phyloP scores from a whole-genome alignment of 257 asterid genomes.

The Thymus quinquecostatus region DNA sequence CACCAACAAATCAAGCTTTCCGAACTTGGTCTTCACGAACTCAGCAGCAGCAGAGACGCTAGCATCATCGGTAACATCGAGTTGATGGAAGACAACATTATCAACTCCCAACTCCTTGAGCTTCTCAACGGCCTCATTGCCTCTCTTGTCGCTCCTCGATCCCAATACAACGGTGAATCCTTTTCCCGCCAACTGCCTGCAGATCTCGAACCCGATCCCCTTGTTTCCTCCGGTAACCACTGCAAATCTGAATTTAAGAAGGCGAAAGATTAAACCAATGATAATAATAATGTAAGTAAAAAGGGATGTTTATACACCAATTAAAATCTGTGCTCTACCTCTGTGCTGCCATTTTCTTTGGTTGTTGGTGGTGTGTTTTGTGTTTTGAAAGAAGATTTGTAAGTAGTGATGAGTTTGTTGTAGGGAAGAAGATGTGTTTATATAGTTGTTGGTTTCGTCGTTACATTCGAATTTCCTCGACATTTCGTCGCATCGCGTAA shows the following conservation, averaged over 20 bases:
- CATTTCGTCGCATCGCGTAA: no score
- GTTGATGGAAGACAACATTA: conserved; percentile 44
- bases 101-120: conserved; percentile 28
- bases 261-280: no score
- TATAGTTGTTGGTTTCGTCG: no score
- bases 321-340: no score
- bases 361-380: no score
- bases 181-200: conserved; percentile 46
- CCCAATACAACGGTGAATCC: conserved; percentile 50
- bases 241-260: conserved; percentile 37
- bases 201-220: conserved; percentile 54
- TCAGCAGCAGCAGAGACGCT: conserved; percentile 37
- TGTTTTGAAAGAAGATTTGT: no score
- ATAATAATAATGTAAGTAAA: no score
- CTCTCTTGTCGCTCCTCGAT: conserved; percentile 48
- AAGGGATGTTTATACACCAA: no score
- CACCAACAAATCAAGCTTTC: conserved; percentile 40
- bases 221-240: conserved; percentile 55
- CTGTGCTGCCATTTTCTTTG: no score
- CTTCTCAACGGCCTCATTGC: conserved; percentile 40
- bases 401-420: no score
- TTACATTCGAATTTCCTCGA: no score
- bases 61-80: conserved; percentile 41
- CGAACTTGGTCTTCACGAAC: conserved; percentile 33
- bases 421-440: no score